phyloP scores from a whole-genome alignment of 805 yeast genomes.

The Suhomyces faveliae region DNA sequence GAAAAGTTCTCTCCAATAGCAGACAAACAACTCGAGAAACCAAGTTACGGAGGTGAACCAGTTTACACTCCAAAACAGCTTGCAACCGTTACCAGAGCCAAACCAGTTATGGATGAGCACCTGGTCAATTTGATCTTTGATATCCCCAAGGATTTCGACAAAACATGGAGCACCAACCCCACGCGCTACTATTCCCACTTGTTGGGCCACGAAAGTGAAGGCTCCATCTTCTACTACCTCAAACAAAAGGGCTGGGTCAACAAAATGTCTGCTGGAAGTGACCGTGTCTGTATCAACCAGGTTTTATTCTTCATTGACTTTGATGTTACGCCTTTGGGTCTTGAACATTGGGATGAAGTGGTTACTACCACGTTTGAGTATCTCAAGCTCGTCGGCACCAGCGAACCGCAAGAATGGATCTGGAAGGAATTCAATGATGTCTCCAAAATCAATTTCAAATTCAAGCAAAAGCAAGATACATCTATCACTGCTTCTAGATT shows the following conservation, averaged over 20 bases:
- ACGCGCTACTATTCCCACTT: constrained; percentile 72
- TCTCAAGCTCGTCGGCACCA: constrained; percentile 52
- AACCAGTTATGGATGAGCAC: constrained; percentile 80
- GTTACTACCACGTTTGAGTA: constrained; percentile 67
- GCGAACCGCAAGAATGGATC: constrained; percentile 74
- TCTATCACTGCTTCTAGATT: constrained; percentile 69
- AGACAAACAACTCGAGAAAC: constrained; percentile 46
- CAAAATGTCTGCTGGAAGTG: constrained; percentile 70
- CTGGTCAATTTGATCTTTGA: constrained; percentile 65
- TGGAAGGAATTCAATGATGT: constrained; percentile 73
- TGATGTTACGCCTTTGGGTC: constrained; percentile 75
- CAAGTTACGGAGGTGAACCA: constrained; percentile 43
- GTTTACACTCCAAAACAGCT: constrained; percentile 52
- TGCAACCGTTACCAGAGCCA: constrained; percentile 57
- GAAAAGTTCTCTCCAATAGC: constrained; percentile 63
- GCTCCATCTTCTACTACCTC: constrained; percentile 71
- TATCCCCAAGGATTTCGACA: constrained; percentile 69
- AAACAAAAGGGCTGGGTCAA: constrained; percentile 77
- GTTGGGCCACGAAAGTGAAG: constrained; percentile 90
- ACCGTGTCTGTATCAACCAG: constrained; percentile 62
- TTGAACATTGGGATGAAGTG: constrained; percentile 60
- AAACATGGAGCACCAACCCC: constrained; percentile 66
- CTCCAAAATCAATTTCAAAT: constrained; percentile 69
- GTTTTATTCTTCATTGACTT: constrained; percentile 67
- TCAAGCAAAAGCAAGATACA: constrained; percentile 73